Percentiles rank a stretch among this genome's conserved stretches.
Evolutionary conservation across 176 grass and related monocot species (phyloP).

Genomic region (Oryza meridionalis): DNA sequence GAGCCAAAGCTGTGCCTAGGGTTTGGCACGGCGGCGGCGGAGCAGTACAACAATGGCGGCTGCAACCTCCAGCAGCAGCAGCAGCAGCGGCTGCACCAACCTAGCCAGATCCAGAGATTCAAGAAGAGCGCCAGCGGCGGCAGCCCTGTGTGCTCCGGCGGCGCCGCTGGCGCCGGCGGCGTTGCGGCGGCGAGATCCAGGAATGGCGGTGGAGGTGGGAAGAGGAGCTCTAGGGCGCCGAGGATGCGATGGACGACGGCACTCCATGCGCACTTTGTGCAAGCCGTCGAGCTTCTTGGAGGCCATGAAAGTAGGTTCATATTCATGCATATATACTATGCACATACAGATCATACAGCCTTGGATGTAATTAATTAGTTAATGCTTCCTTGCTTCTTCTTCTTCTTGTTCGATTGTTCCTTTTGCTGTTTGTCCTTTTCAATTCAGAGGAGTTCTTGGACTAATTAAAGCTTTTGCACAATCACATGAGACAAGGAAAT

Average conservation of each 20-base stretch:
- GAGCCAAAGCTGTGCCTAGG: conserved; percentile 66
- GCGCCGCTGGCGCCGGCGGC: neutral
- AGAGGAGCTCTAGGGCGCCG: conserved; percentile 81
- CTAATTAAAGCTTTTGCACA: neutral
- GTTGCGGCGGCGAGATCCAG: conserved; percentile 35
- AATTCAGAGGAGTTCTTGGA: neutral
- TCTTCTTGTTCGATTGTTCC: neutral
- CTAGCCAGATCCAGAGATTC: conserved; percentile 69
- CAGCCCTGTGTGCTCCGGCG: conserved; percentile 3
- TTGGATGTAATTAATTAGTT: neutral
- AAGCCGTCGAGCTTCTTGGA: conserved; percentile 90
- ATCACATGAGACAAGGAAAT: conserved; percentile 8
- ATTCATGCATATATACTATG: neutral
- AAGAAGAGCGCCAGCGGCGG: conserved; percentile 56
- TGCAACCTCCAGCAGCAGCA: conserved; percentile 36
- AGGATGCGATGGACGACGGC: conserved; percentile 98
- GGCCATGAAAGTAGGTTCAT: conserved; percentile 87
- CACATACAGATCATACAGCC: neutral
- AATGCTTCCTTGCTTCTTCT: neutral
- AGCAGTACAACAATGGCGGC: neutral
- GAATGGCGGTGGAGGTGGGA: conserved; percentile 32
- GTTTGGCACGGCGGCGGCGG: conserved; percentile 24
- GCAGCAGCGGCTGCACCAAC: conserved; percentile 43
- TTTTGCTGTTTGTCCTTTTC: neutral
- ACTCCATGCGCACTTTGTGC: conserved; percentile 92